phyloP scores from a whole-genome alignment of 306 rosid species.

The Quercus engelmannii region DNA sequence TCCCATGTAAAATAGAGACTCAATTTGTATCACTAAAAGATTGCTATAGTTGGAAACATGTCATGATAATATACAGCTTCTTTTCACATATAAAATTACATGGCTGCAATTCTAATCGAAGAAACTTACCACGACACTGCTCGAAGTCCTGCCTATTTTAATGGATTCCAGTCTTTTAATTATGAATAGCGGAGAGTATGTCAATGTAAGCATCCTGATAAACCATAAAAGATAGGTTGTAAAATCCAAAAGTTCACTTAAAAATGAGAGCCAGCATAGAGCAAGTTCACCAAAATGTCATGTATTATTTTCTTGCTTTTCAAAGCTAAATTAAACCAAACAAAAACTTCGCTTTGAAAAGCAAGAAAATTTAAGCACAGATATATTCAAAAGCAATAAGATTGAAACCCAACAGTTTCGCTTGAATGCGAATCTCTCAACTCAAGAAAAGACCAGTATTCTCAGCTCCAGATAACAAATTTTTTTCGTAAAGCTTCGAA shows the following conservation, averaged over 20 bases:
- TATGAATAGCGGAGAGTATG: constrained; percentile 42
- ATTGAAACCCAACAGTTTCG: no score
- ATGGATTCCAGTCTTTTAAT: constrained; percentile 37
- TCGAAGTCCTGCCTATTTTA: constrained; percentile 26
- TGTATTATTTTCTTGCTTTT: no score
- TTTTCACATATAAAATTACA: not conserved
- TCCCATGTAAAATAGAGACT: no score
- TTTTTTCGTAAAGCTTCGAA: no score
- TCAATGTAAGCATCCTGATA: constrained; percentile 59
- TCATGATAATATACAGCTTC: not conserved
- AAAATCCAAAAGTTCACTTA: not conserved
- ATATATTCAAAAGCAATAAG: no score
- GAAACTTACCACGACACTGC: constrained; percentile 61
- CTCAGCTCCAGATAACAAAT: no score
- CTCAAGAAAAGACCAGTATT: no score
- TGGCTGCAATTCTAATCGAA: not conserved
- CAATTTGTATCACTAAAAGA: not conserved
- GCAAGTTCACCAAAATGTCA: not conserved
- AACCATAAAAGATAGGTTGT: constrained; percentile 10
- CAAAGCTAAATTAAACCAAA: no score
- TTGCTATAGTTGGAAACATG: not conserved
- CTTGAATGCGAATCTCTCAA: no score
- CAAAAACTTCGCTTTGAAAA: no score
- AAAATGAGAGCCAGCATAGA: not conserved
- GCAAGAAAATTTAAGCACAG: no score